Evolutionary conservation across 169 alveolate genomes (phyloP), one percentile per base, ranked within the genome.

Genomic region (Blepharisma undulans): DNA sequence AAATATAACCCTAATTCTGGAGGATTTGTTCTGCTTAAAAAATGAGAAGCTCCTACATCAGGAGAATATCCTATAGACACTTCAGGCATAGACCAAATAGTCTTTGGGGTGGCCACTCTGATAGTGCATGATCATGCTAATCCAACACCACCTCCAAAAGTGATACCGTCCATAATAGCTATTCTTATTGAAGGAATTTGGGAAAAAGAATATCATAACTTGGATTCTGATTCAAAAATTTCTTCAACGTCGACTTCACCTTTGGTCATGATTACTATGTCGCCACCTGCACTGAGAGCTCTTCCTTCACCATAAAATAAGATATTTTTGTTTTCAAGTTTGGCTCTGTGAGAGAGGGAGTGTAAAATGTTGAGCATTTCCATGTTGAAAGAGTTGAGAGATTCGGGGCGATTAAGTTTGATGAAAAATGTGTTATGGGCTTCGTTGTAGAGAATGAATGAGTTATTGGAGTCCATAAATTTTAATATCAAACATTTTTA

Each of bases 81-180:
- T 93, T 98, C 99, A 19, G 99, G 99, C 99, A 98, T 98, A 1
- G 98, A 97, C 76, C 92, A 96, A 19, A 93, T 90, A 27, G 98
- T 94, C 14, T 92, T 95, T 79, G 96, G 97, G 27, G 98, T 96
- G 12, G 98, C 97, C 22, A 98, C 92, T 89, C 98, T 95, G 27
- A 94, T 92, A 5, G 95, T 94, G 59, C 97, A 95, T 93, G 96
- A 96, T 16, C 91, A 89, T 34, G 98, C 95, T 22, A 98, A 86
- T 22, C 99, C 99, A 60, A 96, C 98, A 27, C 98, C 98, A 25
- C 98, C 98, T 33, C 99, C 99, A 97, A 97, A 95, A 18, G 95
- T 97, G 66, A 95, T 93, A 34, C 98, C 97, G 88, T 96, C 94
- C 98, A 97, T 92, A 1, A 97, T 81, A 3, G 33, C 60, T 1